Conservation (phyloP, 768 basidiomycete genomes). For the Leccinellum albellum region DNA sequence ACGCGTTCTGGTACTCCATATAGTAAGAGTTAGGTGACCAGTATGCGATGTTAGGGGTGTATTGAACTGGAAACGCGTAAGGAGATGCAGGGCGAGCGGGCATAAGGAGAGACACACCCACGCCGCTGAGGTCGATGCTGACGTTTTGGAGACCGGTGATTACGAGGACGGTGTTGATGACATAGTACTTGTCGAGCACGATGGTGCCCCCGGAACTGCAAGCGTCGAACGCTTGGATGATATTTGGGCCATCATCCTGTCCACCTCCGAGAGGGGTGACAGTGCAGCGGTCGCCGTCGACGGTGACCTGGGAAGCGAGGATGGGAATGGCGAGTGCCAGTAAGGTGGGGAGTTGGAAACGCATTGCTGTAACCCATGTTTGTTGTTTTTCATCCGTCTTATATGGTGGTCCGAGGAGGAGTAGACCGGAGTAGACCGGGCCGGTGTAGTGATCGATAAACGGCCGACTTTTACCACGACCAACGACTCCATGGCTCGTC, state of each 20-base stretch:
- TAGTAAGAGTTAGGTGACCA: conserved; percentile 38
- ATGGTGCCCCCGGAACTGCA: conserved; percentile 23
- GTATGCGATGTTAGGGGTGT: conserved; percentile 40
- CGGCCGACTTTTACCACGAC: conserved; percentile 15
- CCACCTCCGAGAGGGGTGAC: conserved; percentile 20
- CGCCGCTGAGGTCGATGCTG: conserved; percentile 37
- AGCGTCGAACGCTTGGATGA: conserved; percentile 31
- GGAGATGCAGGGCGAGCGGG: neutral
- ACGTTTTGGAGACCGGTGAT: conserved; percentile 37
- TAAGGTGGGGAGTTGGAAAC: neutral
- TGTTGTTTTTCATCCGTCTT: conserved; percentile 5
- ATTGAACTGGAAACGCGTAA: conserved; percentile 24
- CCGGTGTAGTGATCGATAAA: conserved; percentile 13
- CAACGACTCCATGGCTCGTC: neutral
- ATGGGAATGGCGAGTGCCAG: neutral
- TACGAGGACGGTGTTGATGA: conserved; percentile 38
- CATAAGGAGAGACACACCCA: conserved; percentile 21
- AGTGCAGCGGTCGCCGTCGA: conserved; percentile 12
- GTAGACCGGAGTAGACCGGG: neutral
- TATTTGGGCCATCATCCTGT: conserved; percentile 26
- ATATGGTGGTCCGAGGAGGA: too few species aligned
- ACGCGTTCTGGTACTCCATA: conserved; percentile 44
- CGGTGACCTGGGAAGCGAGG: neutral
- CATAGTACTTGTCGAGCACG: conserved; percentile 33
- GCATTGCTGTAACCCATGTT: neutral